Conservation (phyloP, 805 yeast species). For the Zygotorulaspora sp. region DNA sequence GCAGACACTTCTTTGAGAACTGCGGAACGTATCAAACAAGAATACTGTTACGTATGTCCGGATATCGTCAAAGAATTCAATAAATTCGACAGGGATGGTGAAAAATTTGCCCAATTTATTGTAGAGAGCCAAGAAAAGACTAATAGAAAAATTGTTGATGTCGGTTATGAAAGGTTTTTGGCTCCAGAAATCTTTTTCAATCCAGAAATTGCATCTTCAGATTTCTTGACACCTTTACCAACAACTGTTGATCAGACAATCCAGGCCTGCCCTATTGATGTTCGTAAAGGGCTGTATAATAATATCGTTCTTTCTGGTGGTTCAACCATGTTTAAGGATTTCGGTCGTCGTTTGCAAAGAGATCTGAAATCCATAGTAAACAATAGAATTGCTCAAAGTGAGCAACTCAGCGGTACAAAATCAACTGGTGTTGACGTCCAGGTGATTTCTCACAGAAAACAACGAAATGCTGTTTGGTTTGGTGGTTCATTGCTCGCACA, state of each 20-base stretch:
- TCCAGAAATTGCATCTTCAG: slow-evolving; percentile 95
- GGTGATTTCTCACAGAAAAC: slow-evolving; percentile 95
- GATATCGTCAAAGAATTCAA: slow-evolving; percentile 95
- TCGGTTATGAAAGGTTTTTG: slow-evolving; percentile 94
- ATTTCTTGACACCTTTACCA: slow-evolving; percentile 93
- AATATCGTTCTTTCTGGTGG: slow-evolving; percentile 97
- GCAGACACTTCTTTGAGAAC: slow-evolving; percentile 88
- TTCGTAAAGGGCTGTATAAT: slow-evolving; percentile 90
- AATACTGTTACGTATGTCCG: slow-evolving; percentile 95
- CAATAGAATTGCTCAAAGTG: slow-evolving; percentile 80
- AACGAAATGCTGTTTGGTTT: slow-evolving; percentile 98
- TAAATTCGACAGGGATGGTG: slow-evolving; percentile 91
- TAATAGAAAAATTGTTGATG: slow-evolving; percentile 68
- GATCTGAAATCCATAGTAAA: slow-evolving; percentile 85
- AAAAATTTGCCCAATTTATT: slow-evolving; percentile 86
- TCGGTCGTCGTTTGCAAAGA: slow-evolving; percentile 95
- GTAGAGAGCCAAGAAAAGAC: slow-evolving; percentile 74
- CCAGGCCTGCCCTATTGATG: slow-evolving; percentile 95
- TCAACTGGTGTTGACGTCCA: slow-evolving; percentile 95
- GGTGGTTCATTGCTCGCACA: slow-evolving; percentile 97
- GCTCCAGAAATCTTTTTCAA: slow-evolving; percentile 99
- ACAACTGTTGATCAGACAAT: slow-evolving; percentile 93
- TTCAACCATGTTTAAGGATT: slow-evolving; percentile 97
- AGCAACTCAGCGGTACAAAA: slow-evolving; percentile 63
- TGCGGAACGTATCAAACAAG: slow-evolving; percentile 95